These are phyloP conservation scores for Capsicum pubescens DNA, from an alignment of 257 asterid species.

Conservation along the genomic window DNA sequence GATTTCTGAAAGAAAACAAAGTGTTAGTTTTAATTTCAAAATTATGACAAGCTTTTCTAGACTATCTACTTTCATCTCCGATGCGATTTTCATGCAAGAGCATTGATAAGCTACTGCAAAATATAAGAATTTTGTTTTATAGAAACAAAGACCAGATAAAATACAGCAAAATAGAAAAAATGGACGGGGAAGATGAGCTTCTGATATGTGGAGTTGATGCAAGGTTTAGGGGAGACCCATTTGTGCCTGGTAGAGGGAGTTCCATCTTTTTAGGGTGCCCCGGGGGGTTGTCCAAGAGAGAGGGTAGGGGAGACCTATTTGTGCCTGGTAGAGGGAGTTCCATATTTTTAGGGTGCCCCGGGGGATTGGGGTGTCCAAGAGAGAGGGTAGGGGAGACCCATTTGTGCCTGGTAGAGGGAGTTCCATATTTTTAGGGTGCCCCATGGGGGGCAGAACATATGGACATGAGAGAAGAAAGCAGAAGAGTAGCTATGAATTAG, in stretches of 20 bases:
- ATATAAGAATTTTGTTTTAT: background rate
- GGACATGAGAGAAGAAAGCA: background rate
- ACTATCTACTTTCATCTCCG: background rate
- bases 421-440: background rate
- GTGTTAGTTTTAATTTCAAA: conserved; percentile 9
- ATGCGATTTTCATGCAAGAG: background rate
- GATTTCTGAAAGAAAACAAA: background rate
- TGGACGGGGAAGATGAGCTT: background rate
- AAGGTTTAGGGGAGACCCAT: background rate
- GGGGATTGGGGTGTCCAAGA: background rate
- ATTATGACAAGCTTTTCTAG: background rate
- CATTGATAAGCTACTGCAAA: conserved; percentile 12
- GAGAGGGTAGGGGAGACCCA: conserved; percentile 11
- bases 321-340: no score
- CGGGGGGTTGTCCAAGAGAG: background rate
- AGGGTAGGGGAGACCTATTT: no score
- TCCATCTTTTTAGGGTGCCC: background rate
- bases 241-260: background rate
- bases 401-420: background rate
- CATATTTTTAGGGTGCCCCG: no score
- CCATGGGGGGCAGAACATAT: background rate
- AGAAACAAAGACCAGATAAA: background rate
- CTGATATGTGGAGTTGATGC: conserved; percentile 19
- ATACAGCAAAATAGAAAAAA: background rate
- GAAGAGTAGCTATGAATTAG: background rate